Percentiles rank a stretch among this genome's conserved stretches.
Conservation (phyloP, 139 green algal genomes). For the Chlamydomonas eustigma region DNA sequence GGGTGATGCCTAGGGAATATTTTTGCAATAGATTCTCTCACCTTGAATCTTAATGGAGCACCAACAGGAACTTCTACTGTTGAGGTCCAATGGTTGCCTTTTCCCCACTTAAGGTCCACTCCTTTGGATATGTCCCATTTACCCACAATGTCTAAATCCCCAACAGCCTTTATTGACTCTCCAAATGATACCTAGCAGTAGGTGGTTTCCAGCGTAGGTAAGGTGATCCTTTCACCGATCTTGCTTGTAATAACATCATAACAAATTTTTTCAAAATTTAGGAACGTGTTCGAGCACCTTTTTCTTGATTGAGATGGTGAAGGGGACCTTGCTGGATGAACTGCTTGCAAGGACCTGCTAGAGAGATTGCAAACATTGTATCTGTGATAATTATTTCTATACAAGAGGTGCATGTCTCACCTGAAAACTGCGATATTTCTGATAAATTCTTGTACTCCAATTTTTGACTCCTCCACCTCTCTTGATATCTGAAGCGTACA, state of each 20-base stretch:
- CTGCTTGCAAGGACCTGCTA: not conserved
- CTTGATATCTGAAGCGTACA: too few relatives aligned
- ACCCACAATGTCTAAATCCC: slow-evolving; percentile 29
- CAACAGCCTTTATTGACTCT: slow-evolving; percentile 36
- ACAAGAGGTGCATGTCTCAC: too few relatives aligned
- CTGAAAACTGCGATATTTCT: too few relatives aligned
- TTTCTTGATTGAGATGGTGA: not conserved
- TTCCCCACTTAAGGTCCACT: slow-evolving; percentile 50
- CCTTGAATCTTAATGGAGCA: slow-evolving; percentile 59
- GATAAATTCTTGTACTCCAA: too few relatives aligned
- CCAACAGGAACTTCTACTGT: slow-evolving; percentile 42
- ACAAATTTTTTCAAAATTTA: too few relatives aligned
- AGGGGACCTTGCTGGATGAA: not conserved
- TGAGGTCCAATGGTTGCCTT: slow-evolving; percentile 61
- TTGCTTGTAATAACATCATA: too few relatives aligned
- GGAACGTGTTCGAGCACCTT: slow-evolving; percentile 2
- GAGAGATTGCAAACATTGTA: not conserved
- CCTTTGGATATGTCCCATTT: slow-evolving; percentile 45
- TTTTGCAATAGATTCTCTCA: not conserved
- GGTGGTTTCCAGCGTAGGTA: too few relatives aligned
- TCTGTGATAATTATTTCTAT: too few relatives aligned
- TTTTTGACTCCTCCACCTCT: too few relatives aligned
- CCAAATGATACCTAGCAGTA: slow-evolving; percentile 34
- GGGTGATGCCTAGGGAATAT: not conserved
- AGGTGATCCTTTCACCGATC: too few relatives aligned